Conservation (phyloP, 23 red algal species). For the Agarophyton chilense region DNA sequence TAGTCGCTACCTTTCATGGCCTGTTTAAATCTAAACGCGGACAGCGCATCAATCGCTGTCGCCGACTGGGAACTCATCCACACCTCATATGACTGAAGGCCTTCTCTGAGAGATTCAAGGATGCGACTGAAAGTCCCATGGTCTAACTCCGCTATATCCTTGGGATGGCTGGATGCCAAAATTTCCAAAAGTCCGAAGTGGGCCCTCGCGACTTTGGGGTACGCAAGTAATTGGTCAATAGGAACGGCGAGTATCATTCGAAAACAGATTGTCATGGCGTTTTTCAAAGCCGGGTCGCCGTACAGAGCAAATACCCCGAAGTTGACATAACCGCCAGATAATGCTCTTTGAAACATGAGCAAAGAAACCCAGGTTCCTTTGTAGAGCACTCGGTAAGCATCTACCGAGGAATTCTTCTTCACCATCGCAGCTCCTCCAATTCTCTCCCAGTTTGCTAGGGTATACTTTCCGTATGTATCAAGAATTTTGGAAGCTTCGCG, state of each 20-base stretch:
- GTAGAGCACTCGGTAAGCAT: slow-evolving; percentile 74
- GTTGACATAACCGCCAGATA: slow-evolving; percentile 83
- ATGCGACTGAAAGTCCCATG: slow-evolving; percentile 66
- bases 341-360: slow-evolving; percentile 70
- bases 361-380: slow-evolving; percentile 78
- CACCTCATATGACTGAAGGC: slow-evolving; percentile 78
- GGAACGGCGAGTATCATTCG: slow-evolving; percentile 61
- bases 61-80: slow-evolving; percentile 85
- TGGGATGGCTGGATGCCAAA: slow-evolving; percentile 66
- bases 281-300: slow-evolving; percentile 71
- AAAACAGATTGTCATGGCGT: slow-evolving; percentile 77
- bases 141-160: slow-evolving; percentile 68
- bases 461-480: slow-evolving; percentile 73
- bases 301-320: slow-evolving; percentile 89
- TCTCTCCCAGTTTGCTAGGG: slow-evolving; percentile 57
- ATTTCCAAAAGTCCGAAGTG: slow-evolving; percentile 77
- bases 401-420: slow-evolving; percentile 41
- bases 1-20: slow-evolving; percentile 49
- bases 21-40: slow-evolving; percentile 78
- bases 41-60: slow-evolving; percentile 72
- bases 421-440: slow-evolving; percentile 54
- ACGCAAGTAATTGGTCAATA: slow-evolving; percentile 75
- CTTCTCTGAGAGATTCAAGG: slow-evolving; percentile 74
- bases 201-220: slow-evolving; percentile 76
- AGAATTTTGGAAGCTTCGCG: slow-evolving; percentile 81